These are phyloP conservation scores for Laburnicola sp. DNA, from an alignment of 2,329 filamentous ascomycete genomes.

Conservation along the genomic window DNA sequence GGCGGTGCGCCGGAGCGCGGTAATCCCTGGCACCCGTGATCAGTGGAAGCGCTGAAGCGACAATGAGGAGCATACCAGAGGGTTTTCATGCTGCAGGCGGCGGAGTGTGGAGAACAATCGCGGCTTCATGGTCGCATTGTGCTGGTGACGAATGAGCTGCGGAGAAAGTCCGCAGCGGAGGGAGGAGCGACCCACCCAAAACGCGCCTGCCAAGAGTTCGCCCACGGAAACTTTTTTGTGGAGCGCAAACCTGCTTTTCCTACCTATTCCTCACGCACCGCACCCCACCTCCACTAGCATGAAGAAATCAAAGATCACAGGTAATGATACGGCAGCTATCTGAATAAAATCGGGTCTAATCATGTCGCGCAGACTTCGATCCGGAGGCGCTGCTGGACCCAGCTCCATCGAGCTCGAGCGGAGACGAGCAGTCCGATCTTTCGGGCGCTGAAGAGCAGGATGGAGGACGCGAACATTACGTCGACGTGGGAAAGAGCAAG, in stretches of 20 bases:
- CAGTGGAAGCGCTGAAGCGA: neutral
- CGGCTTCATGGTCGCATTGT: conserved; percentile 45
- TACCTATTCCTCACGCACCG: conserved; percentile 14
- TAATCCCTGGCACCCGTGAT: conserved; percentile 65
- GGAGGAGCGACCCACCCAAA: conserved; percentile 1
- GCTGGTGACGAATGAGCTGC: conserved; percentile 12
- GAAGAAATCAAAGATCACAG: conserved; percentile 36
- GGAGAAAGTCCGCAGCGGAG: conserved; percentile 22
- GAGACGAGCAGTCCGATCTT: conserved; percentile 58
- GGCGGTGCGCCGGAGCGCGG: conserved; percentile 71
- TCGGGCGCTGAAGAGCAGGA: conserved; percentile 49
- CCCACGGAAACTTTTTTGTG: conserved; percentile 36
- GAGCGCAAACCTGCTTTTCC: conserved; percentile 15
- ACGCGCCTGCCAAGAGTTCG: conserved; percentile 7
- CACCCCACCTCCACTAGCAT: conserved; percentile 24
- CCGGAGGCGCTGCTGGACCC: conserved; percentile 69
- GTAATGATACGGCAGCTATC: conserved; percentile 10
- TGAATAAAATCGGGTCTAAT: conserved; percentile 1
- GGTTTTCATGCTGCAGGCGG: conserved; percentile 76
- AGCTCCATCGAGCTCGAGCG: conserved; percentile 57
- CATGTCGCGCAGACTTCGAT: conserved; percentile 67
- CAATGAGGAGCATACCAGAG: conserved; percentile 62
- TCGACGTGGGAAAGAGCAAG: conserved; percentile 81
- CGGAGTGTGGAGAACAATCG: conserved; percentile 59
- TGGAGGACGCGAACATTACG: conserved; percentile 83